Percentiles rank a stretch among this genome's conserved stretches.
Conservation (phyloP, 2,329 filamentous ascomycete genomes). For the Bipolaris gigantea region DNA sequence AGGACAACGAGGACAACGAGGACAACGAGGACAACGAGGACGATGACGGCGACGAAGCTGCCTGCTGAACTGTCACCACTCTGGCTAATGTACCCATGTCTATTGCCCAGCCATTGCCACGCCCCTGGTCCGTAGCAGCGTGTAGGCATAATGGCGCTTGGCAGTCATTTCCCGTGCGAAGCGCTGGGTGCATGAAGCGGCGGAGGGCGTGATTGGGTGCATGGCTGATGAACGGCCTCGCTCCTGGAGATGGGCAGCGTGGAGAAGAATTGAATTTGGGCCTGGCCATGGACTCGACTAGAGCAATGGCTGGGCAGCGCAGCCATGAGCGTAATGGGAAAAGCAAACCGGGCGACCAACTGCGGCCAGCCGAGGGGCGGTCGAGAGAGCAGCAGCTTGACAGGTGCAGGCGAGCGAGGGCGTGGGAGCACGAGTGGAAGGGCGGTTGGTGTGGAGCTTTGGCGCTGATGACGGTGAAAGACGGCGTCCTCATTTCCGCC, state of each 20-base stretch:
- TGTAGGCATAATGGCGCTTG: constrained; percentile 1
- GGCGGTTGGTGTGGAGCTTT: constrained; percentile 22
- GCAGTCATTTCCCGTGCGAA: constrained; percentile 16
- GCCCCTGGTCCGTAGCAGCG: background rate
- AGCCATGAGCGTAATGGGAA: background rate
- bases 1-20: too few species aligned
- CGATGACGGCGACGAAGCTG: background rate
- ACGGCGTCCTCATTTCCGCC: constrained; percentile 42
- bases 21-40: background rate
- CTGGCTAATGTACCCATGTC: constrained; percentile 7
- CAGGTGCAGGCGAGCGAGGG: background rate
- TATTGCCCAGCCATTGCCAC: background rate
- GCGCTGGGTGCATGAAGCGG: constrained; percentile 11
- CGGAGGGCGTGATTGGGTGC: constrained; percentile 15
- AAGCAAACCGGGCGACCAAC: background rate
- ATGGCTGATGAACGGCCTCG: constrained; percentile 11
- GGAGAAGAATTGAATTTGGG: constrained; percentile 23
- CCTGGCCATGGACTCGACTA: constrained; percentile 29
- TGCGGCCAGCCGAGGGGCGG: too few species aligned
- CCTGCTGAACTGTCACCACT: background rate
- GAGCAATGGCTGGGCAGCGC: constrained; percentile 8
- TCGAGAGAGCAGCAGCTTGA: background rate
- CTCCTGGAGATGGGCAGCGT: constrained; percentile 18
- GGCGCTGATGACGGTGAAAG: constrained; percentile 35
- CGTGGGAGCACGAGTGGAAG: constrained; percentile 15